phyloP scores from a whole-genome alignment of 352 stramenopile genomes.

The Phytophthora citricola region DNA sequence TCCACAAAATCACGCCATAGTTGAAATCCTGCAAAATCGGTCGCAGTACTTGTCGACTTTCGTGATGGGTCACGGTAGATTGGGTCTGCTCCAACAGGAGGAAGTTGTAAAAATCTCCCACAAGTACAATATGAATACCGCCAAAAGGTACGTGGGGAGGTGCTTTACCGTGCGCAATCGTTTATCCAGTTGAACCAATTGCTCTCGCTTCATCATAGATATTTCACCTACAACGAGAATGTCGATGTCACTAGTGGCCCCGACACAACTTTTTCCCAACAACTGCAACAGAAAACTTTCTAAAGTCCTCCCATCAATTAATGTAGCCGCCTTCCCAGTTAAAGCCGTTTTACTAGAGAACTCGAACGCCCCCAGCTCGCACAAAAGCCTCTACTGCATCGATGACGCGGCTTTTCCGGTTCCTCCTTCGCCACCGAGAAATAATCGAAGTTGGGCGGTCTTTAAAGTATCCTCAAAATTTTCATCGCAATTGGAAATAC shows the following conservation, averaged over 20 bases:
- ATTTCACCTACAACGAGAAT: conserved; percentile 6
- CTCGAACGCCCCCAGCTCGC: background rate
- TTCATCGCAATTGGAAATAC: background rate
- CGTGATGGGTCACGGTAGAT: background rate
- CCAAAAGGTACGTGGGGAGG: background rate
- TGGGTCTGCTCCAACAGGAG: background rate
- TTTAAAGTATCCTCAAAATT: background rate
- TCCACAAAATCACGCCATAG: background rate
- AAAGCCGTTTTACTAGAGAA: background rate
- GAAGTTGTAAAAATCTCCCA: conserved; percentile 1
- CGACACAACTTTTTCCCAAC: background rate
- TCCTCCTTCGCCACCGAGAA: conserved; percentile 3
- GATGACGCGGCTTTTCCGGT: conserved; percentile 5
- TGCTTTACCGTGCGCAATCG: background rate
- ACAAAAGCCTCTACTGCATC: background rate
- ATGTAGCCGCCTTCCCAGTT: conserved; percentile 3
- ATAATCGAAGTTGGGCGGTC: conserved; percentile 11
- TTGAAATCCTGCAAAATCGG: background rate
- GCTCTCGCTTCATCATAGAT: conserved; percentile 7
- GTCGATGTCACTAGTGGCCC: background rate
- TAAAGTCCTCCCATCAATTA: conserved; percentile 4
- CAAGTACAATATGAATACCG: background rate
- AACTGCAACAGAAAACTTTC: conserved; percentile 4
- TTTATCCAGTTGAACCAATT: conserved; percentile 1
- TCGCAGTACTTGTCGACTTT: background rate